Base-by-base conservation (phyloP, 1,284 basidiomycete genomes). In the Heterobasidion irregulare region DNA sequence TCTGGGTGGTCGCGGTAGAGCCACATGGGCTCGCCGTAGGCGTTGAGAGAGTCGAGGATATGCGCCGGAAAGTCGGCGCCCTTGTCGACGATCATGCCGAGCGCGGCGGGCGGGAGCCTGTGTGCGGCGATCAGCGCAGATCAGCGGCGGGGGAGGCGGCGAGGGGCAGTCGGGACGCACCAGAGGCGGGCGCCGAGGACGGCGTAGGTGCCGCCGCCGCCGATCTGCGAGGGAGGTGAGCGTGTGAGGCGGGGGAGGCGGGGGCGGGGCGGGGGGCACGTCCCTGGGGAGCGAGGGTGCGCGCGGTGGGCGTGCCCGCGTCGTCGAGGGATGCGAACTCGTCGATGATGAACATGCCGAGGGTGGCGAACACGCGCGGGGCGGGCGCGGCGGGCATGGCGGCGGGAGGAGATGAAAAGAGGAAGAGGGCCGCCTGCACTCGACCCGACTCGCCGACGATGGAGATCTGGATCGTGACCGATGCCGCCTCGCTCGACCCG, bases 281-380 rank as follows among this genome's bases (percentile, higher is more conserved):
- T 73, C 68, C 84, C 78, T 86, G 82, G 26, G 80, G 69, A 26
- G 18, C 18, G 18, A 18, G 18, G 18, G 18, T 72, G 67, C 66
- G 71, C 43, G 68, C 78, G 34, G 72, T 80, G 0, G 76, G 75
- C 1, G 72, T 70, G 12, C 84, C 86, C 19, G 77, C 64, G 35
- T 75, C 73, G 62, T 86, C 83, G 38, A 72, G 64, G 63, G 81
- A 87, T 18, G 78, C 74, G 63, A 93, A 88, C 59, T 89, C 80
- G 68, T 95, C 93, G 59, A 95, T 83, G 61, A 95, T 94, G 71
- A 94, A 93, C 84, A 93, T 85, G n/a, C 92, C 93, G 19, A 90
- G 70, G 45, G 84, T 82, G 15, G 79, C 79, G 56, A 90, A 83
- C 26, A 68, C 61, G 44, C 63, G 54, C 43, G n/a, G n/a, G n/a